A percentile compares a stretch with the other conserved stretches of the same genome.
phyloP scores from a whole-genome alignment of 768 basidiomycete species.

The Tylopilus vinaceipallidus region DNA sequence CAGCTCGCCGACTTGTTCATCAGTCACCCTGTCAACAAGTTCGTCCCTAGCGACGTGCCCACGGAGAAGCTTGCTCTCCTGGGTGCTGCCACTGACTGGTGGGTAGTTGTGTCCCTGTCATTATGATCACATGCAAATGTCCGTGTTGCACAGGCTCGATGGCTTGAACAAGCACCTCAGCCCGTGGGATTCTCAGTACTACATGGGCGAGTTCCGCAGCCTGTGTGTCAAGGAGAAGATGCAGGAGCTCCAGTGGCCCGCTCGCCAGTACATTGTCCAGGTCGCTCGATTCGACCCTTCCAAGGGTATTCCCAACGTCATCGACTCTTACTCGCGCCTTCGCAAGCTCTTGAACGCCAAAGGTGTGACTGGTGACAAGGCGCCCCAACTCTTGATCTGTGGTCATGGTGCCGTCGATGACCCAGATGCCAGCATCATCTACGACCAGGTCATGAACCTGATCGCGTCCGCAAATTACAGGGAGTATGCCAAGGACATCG shows the following conservation, averaged over 20 bases:
- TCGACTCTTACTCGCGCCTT: constrained; percentile 86
- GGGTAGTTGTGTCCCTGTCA: constrained; percentile 30
- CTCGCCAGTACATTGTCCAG: constrained; percentile 84
- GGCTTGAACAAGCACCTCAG: constrained; percentile 89
- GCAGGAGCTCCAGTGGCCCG: constrained; percentile 74
- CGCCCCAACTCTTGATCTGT: constrained; percentile 77
- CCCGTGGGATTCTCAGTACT: constrained; percentile 80
- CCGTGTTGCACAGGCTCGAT: constrained; percentile 60
- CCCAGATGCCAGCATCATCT: constrained; percentile 91
- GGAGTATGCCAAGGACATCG: constrained; percentile 58
- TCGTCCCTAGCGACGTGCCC: constrained; percentile 85
- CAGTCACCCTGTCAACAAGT: constrained; percentile 92
- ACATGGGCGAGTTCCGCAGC: constrained; percentile 85
- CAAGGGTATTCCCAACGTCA: constrained; percentile 78
- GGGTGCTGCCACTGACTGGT: constrained; percentile 87
- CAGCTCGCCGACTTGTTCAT: constrained; percentile 88
- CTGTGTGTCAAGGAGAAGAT: constrained; percentile 79
- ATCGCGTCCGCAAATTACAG: constrained; percentile 52
- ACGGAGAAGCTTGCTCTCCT: constrained; percentile 66
- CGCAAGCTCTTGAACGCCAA: constrained; percentile 57
- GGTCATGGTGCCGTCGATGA: constrained; percentile 95
- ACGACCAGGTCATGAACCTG: constrained; percentile 70
- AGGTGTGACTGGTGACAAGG: constrained; percentile 46
- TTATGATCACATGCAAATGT: neutral
- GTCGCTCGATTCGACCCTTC: constrained; percentile 94